Evolutionary conservation across 2,329 filamentous ascomycete species (phyloP).

Genomic region (Nothophoma quercina): DNA sequence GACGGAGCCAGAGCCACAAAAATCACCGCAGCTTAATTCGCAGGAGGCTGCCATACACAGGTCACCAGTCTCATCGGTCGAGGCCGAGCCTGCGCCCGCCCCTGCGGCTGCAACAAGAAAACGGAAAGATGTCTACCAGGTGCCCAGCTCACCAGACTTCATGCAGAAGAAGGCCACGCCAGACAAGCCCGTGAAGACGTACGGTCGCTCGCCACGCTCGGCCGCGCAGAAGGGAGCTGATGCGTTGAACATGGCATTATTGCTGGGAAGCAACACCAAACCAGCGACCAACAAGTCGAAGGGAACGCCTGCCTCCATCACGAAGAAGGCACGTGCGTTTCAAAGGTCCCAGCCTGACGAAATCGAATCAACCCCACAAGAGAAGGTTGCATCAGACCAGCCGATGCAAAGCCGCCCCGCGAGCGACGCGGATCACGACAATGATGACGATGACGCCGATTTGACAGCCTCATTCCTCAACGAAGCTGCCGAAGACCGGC

Average conservation of each 20-base stretch:
- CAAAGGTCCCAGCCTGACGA: constrained; percentile 17
- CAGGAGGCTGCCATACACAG: constrained; percentile 12
- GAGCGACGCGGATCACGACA: background rate
- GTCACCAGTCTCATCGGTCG: constrained; percentile 16
- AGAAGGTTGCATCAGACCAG: background rate
- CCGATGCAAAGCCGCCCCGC: background rate
- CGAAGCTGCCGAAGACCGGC: background rate
- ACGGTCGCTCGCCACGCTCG: constrained; percentile 22
- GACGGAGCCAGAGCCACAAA: background rate
- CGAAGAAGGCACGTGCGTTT: constrained; percentile 16
- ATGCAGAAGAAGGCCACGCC: constrained; percentile 13
- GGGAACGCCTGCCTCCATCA: background rate
- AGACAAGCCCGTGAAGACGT: constrained; percentile 21
- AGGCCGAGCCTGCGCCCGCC: constrained; percentile 1
- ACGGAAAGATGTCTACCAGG: constrained; percentile 27
- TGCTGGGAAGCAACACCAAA: background rate
- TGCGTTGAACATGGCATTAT: constrained; percentile 20
- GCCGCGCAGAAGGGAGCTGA: constrained; percentile 15
- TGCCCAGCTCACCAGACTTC: constrained; percentile 28
- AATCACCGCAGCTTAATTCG: background rate
- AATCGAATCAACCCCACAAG: constrained; percentile 22
- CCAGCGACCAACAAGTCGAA: background rate
- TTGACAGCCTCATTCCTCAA: constrained; percentile 18
- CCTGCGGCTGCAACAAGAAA: constrained; percentile 1
- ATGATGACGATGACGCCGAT: constrained; percentile 1